phyloP scores from a whole-genome alignment of 495 filamentous ascomycete species.

The Penicillium fimorum region DNA sequence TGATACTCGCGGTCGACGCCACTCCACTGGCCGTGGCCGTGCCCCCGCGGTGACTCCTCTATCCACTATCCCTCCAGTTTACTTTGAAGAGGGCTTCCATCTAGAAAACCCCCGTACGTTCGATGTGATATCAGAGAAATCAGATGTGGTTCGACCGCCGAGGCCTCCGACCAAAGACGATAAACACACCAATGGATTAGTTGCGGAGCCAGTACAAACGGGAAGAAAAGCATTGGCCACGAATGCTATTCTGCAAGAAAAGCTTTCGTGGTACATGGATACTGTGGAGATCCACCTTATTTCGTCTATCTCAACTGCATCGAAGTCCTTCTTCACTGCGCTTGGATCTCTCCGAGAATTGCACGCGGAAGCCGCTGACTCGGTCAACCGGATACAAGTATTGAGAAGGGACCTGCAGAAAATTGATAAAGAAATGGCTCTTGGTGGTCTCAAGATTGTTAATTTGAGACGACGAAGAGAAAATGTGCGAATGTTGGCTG shows the following conservation, averaged over 20 bases:
- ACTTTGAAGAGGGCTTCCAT: slow-evolving; percentile 93
- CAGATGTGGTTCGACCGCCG: slow-evolving; percentile 79
- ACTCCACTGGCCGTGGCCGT: slow-evolving; percentile 37
- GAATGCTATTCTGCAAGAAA: slow-evolving; percentile 98
- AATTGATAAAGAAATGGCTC: slow-evolving; percentile 84
- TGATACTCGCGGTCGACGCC: slow-evolving; percentile 36
- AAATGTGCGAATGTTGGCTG: slow-evolving; percentile 78
- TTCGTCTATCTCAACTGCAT: slow-evolving; percentile 90
- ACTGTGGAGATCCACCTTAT: slow-evolving; percentile 98
- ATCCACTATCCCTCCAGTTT: slow-evolving; percentile 87
- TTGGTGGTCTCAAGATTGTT: slow-evolving; percentile 82
- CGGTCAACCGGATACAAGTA: slow-evolving; percentile 79
- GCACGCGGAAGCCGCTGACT: slow-evolving; percentile 88
- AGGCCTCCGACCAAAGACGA: slow-evolving; percentile 54
- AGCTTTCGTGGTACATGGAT: slow-evolving; percentile 99
- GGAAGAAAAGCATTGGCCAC: slow-evolving; percentile 85
- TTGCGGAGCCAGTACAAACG: slow-evolving; percentile 49
- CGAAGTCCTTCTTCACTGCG: slow-evolving; percentile 94
- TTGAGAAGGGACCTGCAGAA: slow-evolving; percentile 74
- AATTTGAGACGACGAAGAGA: slow-evolving; percentile 76
- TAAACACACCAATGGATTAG: slow-evolving; percentile 59
- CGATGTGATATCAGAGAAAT: slow-evolving; percentile 93
- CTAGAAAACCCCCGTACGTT: slow-evolving; percentile 96
- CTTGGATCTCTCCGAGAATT: slow-evolving; percentile 87
- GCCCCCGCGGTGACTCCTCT: slow-evolving; percentile 73